Evolutionary conservation across 1,139 yeast species (phyloP).

Genomic region (Diutina neorugosa): DNA sequence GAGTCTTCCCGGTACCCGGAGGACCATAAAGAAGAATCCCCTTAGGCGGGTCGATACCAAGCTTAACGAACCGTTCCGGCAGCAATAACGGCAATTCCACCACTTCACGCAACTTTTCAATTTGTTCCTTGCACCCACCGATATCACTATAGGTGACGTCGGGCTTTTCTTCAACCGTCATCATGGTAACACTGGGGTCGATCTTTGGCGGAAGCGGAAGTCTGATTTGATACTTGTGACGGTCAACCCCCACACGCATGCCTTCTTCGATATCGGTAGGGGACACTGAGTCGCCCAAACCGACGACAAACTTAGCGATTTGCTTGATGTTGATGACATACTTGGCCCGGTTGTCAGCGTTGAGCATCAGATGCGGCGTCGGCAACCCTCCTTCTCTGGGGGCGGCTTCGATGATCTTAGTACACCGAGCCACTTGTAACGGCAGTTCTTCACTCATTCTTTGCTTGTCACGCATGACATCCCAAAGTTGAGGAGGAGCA

Average conservation of each 20-base stretch:
- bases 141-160: conserved; percentile 85
- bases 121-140: conserved; percentile 97
- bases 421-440: conserved; percentile 95
- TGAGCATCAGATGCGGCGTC: conserved; percentile 15
- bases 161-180: conserved; percentile 98
- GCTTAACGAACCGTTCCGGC: conserved; percentile 90
- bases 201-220: conserved; percentile 95
- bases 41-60: conserved; percentile 97
- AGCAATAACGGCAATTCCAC: conserved; percentile 90
- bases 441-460: conserved; percentile 92
- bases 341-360: conserved; percentile 76
- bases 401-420: conserved; percentile 74
- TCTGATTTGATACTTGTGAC: conserved; percentile 93
- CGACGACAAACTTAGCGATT: conserved; percentile 95
- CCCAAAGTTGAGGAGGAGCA: conserved; percentile 96
- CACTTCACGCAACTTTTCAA: conserved; percentile 92
- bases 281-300: conserved; percentile 89
- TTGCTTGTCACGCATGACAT: conserved; percentile 90
- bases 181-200: conserved; percentile 98
- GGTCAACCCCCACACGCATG: conserved; percentile 97
- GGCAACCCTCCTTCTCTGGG: conserved; percentile 19
- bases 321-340: conserved; percentile 95
- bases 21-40: conserved; percentile 95
- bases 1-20: conserved; percentile 96
- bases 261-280: conserved; percentile 99